A percentile compares a stretch with the other conserved stretches of the same genome.
These are phyloP conservation scores for Diaporthe capsici DNA, from an alignment of 2,329 filamentous ascomycete genomes.

Conservation along the genomic window DNA sequence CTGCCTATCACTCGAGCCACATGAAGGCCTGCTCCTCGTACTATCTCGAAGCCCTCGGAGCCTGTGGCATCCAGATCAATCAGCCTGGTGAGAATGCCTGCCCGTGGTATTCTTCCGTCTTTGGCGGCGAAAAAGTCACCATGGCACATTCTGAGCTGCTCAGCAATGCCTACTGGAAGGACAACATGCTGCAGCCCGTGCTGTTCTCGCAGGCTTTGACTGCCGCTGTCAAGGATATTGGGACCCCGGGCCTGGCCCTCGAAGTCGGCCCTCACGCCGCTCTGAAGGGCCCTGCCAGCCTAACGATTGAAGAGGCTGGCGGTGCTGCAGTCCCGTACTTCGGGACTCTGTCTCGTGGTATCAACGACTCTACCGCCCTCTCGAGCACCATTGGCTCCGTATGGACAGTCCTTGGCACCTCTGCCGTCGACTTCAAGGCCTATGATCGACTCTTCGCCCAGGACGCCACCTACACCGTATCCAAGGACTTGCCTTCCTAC, in stretches of 20 bases:
- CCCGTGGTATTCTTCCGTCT: constrained; percentile 46
- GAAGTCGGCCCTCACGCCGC: constrained; percentile 55
- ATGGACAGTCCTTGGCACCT: constrained; percentile 35
- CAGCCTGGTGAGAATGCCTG: not conserved
- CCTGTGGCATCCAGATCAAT: not conserved
- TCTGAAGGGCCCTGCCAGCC: constrained; percentile 54
- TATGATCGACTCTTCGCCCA: constrained; percentile 28
- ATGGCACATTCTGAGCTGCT: constrained; percentile 2
- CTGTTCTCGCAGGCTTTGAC: constrained; percentile 44
- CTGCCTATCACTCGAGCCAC: constrained; percentile 57
- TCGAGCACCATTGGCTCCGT: constrained; percentile 42
- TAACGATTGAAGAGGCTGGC: constrained; percentile 46
- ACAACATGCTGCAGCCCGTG: constrained; percentile 46
- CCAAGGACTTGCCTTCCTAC: constrained; percentile 40
- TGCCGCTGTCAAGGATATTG: constrained; percentile 30
- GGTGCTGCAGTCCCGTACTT: constrained; percentile 44
- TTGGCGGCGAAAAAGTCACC: constrained; percentile 34
- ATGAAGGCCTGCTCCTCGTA: constrained; percentile 47
- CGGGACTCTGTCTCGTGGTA: constrained; percentile 44
- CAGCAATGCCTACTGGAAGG: constrained; percentile 42
- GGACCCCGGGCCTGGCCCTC: constrained; percentile 41
- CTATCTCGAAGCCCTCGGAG: constrained; percentile 35
- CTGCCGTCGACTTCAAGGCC: constrained; percentile 25
- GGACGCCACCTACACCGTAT: constrained; percentile 9
- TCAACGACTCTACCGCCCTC: constrained; percentile 42